Conservation (phyloP, 495 filamentous ascomycete species). For the Chaetomium tenue region DNA sequence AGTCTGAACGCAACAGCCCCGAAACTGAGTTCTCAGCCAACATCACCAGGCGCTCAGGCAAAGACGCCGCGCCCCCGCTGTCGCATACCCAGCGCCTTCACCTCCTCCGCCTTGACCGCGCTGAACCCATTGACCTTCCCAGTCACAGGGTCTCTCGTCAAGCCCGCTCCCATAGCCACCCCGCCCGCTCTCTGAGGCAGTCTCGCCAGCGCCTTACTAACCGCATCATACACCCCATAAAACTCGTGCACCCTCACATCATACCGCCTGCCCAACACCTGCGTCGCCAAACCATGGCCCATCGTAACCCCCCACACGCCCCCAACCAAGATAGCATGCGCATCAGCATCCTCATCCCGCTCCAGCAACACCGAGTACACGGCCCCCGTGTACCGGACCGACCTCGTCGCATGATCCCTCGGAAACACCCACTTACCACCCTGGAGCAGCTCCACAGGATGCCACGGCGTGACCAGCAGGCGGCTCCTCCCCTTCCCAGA, state of each 20-base stretch:
- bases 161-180: slow-evolving; percentile 37
- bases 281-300: slow-evolving; percentile 40
- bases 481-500: neutral
- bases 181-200: slow-evolving; percentile 34
- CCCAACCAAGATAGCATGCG: slow-evolving; percentile 42
- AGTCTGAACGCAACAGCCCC: too few relatives aligned
- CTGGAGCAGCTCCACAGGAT: slow-evolving; percentile 35
- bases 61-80: too few relatives aligned
- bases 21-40: too few relatives aligned
- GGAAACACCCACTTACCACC: slow-evolving; percentile 40
- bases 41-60: too few relatives aligned
- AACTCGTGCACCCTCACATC: slow-evolving; percentile 46
- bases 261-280: neutral
- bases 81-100: neutral
- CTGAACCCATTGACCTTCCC: slow-evolving; percentile 44
- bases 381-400: slow-evolving; percentile 39
- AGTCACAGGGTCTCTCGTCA: slow-evolving; percentile 34
- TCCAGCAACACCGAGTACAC: slow-evolving; percentile 47
- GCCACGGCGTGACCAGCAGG: slow-evolving; percentile 44
- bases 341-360: slow-evolving; percentile 36
- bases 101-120: neutral
- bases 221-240: slow-evolving; percentile 41
- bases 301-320: slow-evolving; percentile 47
- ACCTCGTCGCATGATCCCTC: slow-evolving; percentile 18
- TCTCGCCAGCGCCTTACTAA: slow-evolving; percentile 30